Conservation (phyloP, 441 rosid species). For the Erodium texanum region DNA sequence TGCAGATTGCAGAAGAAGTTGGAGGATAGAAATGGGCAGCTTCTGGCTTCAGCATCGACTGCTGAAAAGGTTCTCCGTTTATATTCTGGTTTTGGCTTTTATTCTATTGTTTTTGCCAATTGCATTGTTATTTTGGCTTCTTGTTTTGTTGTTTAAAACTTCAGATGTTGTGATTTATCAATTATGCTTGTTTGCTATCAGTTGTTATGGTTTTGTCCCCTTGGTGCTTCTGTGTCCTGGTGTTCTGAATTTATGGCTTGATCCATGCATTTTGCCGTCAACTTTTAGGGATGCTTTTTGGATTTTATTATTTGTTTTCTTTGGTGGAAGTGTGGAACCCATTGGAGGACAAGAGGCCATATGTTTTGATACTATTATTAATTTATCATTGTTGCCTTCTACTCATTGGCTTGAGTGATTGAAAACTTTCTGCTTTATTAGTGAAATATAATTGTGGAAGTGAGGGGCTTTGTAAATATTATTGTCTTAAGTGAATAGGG, state of each 20-base stretch:
- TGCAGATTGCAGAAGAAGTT: conserved; percentile 11
- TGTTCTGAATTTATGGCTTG: not conserved
- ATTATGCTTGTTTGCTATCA: conserved; percentile 8
- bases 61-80: not conserved
- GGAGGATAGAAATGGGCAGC: no score
- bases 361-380: conserved; percentile 9
- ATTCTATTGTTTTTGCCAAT: not conserved
- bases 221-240: conserved; percentile 1
- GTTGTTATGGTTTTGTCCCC: conserved; percentile 11
- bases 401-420: conserved; percentile 13
- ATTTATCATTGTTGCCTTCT: conserved; percentile 7
- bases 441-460: not conserved
- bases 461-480: not conserved
- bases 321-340: conserved; percentile 28
- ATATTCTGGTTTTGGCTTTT: not conserved
- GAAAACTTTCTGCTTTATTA: not conserved
- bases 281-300: no score
- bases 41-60: conserved; percentile 10
- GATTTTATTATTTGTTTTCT: no score
- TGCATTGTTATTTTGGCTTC: not conserved
- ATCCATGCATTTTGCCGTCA: conserved; percentile 11
- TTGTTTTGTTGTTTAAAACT: not conserved
- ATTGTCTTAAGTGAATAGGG: not conserved
- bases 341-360: conserved; percentile 13
- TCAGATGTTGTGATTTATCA: not conserved